These are phyloP conservation scores for Solanum raphanifolium DNA, from an alignment of 257 asterid species.

Conservation along the genomic window DNA sequence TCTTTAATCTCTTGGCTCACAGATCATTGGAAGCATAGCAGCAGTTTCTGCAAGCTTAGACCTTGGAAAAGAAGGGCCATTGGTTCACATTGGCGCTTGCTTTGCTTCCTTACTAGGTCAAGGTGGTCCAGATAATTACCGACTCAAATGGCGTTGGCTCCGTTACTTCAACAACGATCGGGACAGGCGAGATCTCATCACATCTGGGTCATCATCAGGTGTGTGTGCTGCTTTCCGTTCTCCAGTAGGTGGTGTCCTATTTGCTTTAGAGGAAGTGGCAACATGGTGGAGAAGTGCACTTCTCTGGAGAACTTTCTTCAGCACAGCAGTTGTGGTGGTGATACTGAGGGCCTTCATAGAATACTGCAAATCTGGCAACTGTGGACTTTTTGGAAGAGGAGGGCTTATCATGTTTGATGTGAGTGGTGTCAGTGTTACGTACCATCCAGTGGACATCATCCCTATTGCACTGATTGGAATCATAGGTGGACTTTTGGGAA, in stretches of 20 bases:
- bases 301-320: conserved; percentile 95
- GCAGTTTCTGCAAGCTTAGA: conserved; percentile 90
- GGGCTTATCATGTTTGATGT: conserved; percentile 91
- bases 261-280: conserved; percentile 93
- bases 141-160: conserved; percentile 78
- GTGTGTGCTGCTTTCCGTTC: conserved; percentile 97
- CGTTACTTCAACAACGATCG: conserved; percentile 88
- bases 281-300: conserved; percentile 99
- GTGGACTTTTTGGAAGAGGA: conserved; percentile 88
- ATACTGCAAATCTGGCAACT: conserved; percentile 57
- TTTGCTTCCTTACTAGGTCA: conserved; percentile 79
- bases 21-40: conserved; percentile 91
- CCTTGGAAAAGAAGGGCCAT: conserved; percentile 94
- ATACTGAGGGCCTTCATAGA: conserved; percentile 81
- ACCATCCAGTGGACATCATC: conserved; percentile 50
- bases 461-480: conserved; percentile 70
- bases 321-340: conserved; percentile 88
- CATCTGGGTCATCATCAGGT: conserved; percentile 79
- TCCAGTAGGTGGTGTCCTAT: conserved; percentile 94
- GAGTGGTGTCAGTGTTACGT: conserved; percentile 57
- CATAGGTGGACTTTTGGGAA: conserved; percentile 81
- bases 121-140: conserved; percentile 84
- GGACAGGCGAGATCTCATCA: conserved; percentile 79
- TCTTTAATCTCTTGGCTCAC: conserved; percentile 1
- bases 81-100: conserved; percentile 85